Evolutionary conservation across 495 filamentous ascomycete genomes (phyloP), one percentile per base, ranked within the genome.

Genomic region (Penicillium cataractarum): DNA sequence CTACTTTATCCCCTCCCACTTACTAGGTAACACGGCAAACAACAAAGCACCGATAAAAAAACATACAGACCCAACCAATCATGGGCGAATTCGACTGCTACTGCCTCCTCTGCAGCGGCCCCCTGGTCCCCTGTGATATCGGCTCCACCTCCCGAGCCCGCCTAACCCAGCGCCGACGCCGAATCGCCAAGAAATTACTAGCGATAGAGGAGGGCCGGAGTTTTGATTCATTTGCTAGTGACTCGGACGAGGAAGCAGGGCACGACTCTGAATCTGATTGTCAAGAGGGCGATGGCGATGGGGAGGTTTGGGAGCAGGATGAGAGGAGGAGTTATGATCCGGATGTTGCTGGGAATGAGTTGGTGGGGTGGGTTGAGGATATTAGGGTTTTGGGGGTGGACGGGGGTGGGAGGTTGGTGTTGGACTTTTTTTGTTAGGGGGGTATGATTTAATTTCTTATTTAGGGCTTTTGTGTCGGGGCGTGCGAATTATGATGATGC

Each of bases 31-130:
- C n/a, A n/a, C n/a, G n/a, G n/a, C n/a, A n/a, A n/a, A n/a, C n/a
- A n/a, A n/a, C n/a, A n/a, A n/a, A n/a, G n/a, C n/a, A n/a, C n/a
- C n/a, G n/a, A n/a, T n/a, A n/a, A n/a, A n/a, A n/a, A n/a, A n/a
- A n/a, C n/a, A n/a, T n/a, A n/a, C n/a, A n/a, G n/a, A n/a, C n/a
- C n/a, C n/a, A n/a, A n/a, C 4, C 4, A 19, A 42, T 6, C 6
- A 42, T 42, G 40, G 40, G 40, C 40, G 40, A 42, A 42, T 42
- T 42, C 40, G 40, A 42, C 40, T 42, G 40, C n/a, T 42, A 42
- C 40, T 42, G 40, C 40, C 3, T 7, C 2, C 40, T 42, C 4
- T 42, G 40, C 40, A 42, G 40, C 40, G 40, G 40, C 40, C 40
- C 40, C 40, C 40, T 42, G 6, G n/a, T 21, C 40, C n/a, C 40